These are phyloP conservation scores for Plasmodium billcollinsi DNA, from an alignment of 169 alveolate species.

Conservation along the genomic window DNA sequence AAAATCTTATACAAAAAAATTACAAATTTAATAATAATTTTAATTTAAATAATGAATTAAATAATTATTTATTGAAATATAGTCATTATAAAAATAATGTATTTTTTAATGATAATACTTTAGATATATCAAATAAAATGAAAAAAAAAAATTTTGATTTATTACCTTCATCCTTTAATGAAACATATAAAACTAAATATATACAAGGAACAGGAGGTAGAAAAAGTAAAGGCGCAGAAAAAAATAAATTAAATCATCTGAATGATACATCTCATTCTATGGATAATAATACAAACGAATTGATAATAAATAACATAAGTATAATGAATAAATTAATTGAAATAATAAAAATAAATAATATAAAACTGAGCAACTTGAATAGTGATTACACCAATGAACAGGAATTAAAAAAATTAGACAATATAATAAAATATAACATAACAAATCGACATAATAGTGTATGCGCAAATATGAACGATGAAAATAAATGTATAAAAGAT, in stretches of 20 bases:
- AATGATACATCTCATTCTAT: not conserved
- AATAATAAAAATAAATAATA: conserved; percentile 55
- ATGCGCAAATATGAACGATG: not conserved
- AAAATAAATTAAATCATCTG: not conserved
- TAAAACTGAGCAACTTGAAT: conserved; percentile 42
- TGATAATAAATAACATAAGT: conserved; percentile 9
- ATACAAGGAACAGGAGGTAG: conserved; percentile 1
- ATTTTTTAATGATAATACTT: conserved; percentile 29
- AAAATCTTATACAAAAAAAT: conserved; percentile 28
- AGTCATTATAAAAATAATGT: conserved; percentile 54
- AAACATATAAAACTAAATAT: not conserved
- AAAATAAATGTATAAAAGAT: not conserved
- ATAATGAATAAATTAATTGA: conserved; percentile 66
- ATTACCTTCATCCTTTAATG: conserved; percentile 30
- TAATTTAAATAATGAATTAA: conserved; percentile 74
- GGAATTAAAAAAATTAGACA: conserved; percentile 47
- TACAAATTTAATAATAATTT: conserved; percentile 75
- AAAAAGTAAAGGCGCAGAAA: not conserved
- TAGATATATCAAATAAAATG: conserved; percentile 25
- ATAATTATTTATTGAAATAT: conserved; percentile 63
- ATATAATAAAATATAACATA: conserved; percentile 13
- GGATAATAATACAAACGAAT: not conserved
- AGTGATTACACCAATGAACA: conserved; percentile 20
- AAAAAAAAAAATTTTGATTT: conserved; percentile 17
- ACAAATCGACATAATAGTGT: not conserved